Evolutionary conservation across 1,284 basidiomycete species (phyloP), one percentile per base, ranked within the genome.

Genomic region (Caloboletus inedulis): DNA sequence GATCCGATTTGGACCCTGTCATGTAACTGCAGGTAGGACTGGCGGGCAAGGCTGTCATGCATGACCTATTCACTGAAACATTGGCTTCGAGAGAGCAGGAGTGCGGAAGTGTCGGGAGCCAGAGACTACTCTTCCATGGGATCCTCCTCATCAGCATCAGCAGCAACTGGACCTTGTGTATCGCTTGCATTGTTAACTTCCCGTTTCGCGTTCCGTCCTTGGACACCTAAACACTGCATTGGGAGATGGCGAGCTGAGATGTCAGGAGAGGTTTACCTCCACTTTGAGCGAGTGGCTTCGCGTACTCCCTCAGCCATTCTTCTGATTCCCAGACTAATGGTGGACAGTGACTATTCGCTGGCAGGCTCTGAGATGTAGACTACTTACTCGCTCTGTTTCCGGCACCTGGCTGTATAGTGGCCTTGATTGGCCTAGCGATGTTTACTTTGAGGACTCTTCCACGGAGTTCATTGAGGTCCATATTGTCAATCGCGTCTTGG

Each of bases 401-500:
- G 47, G 64, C 54, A 52, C 76, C 74, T 27, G 80, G 78, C 58
- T 87, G 84, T 34, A 81, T 69, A 3, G 78, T 77, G 3, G 77
- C 77, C 62, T 87, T 90, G 75, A 83, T 79, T 4, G 87, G 87
- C 35, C 85, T 77, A 18, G 89, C 89, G 31, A 90, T 69, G 62
- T 87, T 91, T 42, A 90, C 88, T 66, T 87, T 88, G 55, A 91
- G 69, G 23, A 91, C 86, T 51, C 79, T 80, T 30, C 86, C 88
- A 21, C 76, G 74, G 31, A 91, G 71, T 65, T 91, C 89, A 61
- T 91, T 91, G 64, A 90, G 74, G 67, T 91, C 89, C 89, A 91
- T 91, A 70, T 91, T 91, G 74, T 91, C 89, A 57, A 91, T 91
- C 42, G 89, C 89, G 68, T 91, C 89, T 65, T 89, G 88, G 10